Evolutionary conservation across 2,329 filamentous ascomycete species (phyloP).

Genomic region (Penicillium expansum): DNA sequence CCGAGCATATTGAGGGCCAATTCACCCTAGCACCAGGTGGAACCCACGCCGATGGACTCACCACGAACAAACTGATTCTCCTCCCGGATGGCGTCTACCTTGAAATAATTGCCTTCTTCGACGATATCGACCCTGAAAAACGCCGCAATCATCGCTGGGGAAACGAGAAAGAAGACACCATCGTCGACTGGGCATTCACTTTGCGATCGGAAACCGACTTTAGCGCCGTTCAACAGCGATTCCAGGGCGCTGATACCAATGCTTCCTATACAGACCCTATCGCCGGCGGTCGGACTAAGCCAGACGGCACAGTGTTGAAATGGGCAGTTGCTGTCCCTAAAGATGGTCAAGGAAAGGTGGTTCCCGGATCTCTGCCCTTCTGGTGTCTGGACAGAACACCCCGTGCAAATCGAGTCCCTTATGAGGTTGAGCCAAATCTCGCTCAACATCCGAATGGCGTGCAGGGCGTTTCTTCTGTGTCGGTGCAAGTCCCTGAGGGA

Average conservation of each 20-base stretch:
- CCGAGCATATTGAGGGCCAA: constrained; percentile 4
- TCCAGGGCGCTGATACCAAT: not conserved
- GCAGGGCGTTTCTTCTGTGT: constrained; percentile 6
- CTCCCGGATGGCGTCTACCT: constrained; percentile 18
- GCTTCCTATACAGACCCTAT: constrained; percentile 9
- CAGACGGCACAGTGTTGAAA: constrained; percentile 11
- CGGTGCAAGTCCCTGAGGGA: not conserved
- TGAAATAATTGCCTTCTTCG: constrained; percentile 22
- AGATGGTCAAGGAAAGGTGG: not conserved
- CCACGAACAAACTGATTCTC: constrained; percentile 20
- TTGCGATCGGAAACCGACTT: constrained; percentile 15
- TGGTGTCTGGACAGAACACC: constrained; percentile 17
- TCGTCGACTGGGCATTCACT: constrained; percentile 23
- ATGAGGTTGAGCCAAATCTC: constrained; percentile 4
- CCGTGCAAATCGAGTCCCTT: constrained; percentile 11
- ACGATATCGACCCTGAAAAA: constrained; percentile 15
- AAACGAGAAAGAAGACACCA: constrained; percentile 14
- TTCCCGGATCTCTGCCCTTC: constrained; percentile 10
- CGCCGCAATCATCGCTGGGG: constrained; percentile 21
- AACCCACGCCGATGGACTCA: constrained; percentile 19
- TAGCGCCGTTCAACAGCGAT: constrained; percentile 6
- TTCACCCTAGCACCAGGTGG: constrained; percentile 19
- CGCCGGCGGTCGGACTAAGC: constrained; percentile 10
- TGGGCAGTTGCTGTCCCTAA: constrained; percentile 9
- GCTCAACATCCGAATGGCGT: constrained; percentile 13